These are phyloP conservation scores for Eucalyptus regnans DNA, from an alignment of 345 rosid species.

Conservation along the genomic window DNA sequence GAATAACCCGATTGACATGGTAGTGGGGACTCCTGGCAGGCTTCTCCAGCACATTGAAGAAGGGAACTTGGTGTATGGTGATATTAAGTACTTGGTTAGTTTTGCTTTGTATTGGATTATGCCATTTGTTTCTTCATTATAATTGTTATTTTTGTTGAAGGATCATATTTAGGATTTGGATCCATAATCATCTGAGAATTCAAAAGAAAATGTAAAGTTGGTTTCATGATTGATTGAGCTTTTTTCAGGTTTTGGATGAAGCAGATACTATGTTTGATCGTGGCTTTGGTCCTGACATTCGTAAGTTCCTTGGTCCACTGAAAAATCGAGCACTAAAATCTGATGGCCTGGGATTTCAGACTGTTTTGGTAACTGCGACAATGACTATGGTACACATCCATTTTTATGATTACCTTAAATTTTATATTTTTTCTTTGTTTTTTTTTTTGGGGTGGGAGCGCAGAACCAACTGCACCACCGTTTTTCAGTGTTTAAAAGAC, in stretches of 20 bases:
- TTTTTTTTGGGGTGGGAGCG: background rate
- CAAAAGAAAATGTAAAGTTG: background rate
- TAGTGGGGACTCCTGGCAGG: slow-evolving; percentile 95
- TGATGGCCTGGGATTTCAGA: slow-evolving; percentile 71
- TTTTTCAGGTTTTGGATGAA: slow-evolving; percentile 83
- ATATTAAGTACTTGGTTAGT: slow-evolving; percentile 66
- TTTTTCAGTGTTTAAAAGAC: background rate
- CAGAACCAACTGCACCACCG: background rate
- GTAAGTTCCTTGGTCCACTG: slow-evolving; percentile 73
- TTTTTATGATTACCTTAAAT: background rate
- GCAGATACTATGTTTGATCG: slow-evolving; percentile 99
- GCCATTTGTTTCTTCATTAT: background rate
- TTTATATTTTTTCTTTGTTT: background rate
- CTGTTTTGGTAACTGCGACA: slow-evolving; percentile 82
- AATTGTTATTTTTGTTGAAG: background rate
- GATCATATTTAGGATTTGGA: background rate
- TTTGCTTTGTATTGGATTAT: background rate
- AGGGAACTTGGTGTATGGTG: slow-evolving; percentile 94
- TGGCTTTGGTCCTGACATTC: slow-evolving; percentile 95
- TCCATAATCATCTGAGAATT: background rate
- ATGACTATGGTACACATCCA: slow-evolving; percentile 57
- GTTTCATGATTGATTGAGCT: slow-evolving; percentile 1
- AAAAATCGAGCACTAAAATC: slow-evolving; percentile 63
- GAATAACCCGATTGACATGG: slow-evolving; percentile 80
- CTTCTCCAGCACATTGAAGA: slow-evolving; percentile 89